Conservation (phyloP, 202 grass and related monocot species). For the Brachypodium distachyon region DNA sequence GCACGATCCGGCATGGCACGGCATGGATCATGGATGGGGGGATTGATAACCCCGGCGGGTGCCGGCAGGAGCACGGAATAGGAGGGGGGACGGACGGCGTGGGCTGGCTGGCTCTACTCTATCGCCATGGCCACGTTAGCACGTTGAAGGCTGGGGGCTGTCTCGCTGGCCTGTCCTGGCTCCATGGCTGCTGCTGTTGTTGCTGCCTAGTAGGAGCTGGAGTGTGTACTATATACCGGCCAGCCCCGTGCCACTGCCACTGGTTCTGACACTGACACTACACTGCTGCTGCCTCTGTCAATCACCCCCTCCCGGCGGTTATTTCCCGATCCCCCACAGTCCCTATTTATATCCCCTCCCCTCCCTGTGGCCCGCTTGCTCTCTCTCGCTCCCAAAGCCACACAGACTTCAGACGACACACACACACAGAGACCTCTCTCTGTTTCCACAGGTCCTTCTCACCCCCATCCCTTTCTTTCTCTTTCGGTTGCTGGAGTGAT, state of each 20-base stretch:
- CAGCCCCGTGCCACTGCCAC: constrained; percentile 15
- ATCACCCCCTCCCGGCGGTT: constrained; percentile 11
- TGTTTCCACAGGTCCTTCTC: neutral
- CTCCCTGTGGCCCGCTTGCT: constrained; percentile 38
- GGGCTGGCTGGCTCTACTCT: neutral
- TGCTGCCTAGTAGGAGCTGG: neutral
- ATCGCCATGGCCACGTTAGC: neutral
- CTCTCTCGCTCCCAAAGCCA: constrained; percentile 32
- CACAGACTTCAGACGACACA: neutral
- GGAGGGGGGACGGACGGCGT: neutral
- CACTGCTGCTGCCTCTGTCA: too few relatives aligned
- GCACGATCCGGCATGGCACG: neutral
- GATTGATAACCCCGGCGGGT: constrained; percentile 12
- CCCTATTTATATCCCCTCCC: constrained; percentile 54
- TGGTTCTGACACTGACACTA: too few relatives aligned
- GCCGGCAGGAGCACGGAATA: constrained; percentile 50
- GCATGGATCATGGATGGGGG: neutral
- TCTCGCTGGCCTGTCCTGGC: too few relatives aligned
- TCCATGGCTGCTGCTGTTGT: too few relatives aligned
- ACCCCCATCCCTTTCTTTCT: neutral
- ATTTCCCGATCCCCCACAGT: neutral
- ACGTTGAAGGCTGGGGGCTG: neutral
- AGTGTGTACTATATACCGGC: constrained; percentile 22
- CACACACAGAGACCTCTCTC: too few relatives aligned
- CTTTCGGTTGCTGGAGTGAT: neutral